A percentile compares a stretch with the other conserved stretches of the same genome.
These are phyloP conservation scores for Mycena polygramma DNA, from an alignment of 768 basidiomycete genomes.

Conservation along the genomic window DNA sequence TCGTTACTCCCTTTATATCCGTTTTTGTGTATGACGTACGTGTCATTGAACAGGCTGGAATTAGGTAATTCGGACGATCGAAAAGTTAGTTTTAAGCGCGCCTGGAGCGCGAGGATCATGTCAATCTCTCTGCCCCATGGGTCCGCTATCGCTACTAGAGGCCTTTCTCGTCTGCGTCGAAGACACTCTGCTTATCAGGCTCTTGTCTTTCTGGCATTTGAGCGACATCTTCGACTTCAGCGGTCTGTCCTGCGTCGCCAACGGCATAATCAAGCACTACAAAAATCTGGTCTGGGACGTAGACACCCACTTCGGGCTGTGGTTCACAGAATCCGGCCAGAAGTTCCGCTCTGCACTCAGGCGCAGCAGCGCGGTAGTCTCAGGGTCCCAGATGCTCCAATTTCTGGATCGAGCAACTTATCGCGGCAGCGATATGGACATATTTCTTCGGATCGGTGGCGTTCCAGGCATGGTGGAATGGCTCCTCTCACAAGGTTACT, in stretches of 20 bases:
- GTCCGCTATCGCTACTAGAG: too few relatives aligned
- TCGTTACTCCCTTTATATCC: too few relatives aligned
- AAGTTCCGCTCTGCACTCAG: neutral
- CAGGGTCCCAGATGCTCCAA: conserved; percentile 1
- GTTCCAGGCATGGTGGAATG: neutral
- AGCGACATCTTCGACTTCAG: neutral
- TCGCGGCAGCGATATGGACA: conserved; percentile 7
- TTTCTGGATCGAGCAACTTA: neutral
- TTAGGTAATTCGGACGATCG: too few relatives aligned
- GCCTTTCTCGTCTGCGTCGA: too few relatives aligned
- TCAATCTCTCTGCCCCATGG: too few relatives aligned
- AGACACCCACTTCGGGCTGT: neutral
- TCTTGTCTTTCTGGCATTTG: neutral
- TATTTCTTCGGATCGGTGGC: neutral
- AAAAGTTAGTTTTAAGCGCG: too few relatives aligned
- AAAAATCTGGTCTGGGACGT: neutral
- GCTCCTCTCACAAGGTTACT: neutral
- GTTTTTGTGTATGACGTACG: too few relatives aligned
- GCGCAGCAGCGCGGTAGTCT: neutral
- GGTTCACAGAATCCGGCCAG: neutral
- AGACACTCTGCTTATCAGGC: neutral
- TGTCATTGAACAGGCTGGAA: too few relatives aligned
- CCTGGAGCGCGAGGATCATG: too few relatives aligned
- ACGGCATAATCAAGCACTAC: neutral
- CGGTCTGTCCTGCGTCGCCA: neutral